phyloP scores from a whole-genome alignment of 176 grass and related monocot genomes.

The Neostapfia colusana region DNA sequence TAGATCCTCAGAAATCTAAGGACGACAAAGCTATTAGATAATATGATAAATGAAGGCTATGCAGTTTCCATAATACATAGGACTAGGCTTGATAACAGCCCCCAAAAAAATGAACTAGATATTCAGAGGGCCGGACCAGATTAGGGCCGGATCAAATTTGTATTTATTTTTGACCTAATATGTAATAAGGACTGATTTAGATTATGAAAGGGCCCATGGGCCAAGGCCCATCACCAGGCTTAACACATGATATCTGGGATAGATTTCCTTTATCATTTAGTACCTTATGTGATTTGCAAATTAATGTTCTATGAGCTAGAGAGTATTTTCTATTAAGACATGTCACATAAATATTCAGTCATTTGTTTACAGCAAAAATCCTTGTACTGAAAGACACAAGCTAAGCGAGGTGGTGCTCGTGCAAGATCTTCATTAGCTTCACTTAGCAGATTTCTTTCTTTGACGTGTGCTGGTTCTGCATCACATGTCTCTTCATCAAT shows the following conservation, averaged over 20 bases:
- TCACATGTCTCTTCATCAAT: background rate
- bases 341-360: conserved; percentile 1
- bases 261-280: background rate
- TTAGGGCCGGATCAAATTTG: too few species aligned
- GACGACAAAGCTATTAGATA: background rate
- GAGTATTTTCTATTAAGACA: background rate
- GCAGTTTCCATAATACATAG: background rate
- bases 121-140: too few species aligned
- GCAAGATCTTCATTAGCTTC: conserved; percentile 7
- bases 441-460: background rate
- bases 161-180: too few species aligned
- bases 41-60: background rate
- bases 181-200: too few species aligned
- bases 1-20: background rate
- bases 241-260: conserved; percentile 8
- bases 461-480: background rate
- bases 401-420: background rate
- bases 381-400: background rate
- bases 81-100: too few species aligned
- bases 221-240: too few species aligned
- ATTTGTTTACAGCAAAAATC: background rate
- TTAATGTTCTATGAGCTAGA: background rate
- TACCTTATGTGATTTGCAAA: conserved; percentile 5
- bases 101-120: too few species aligned
- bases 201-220: too few species aligned